Evolutionary conservation across 257 asterid species (phyloP), one percentile per base, ranked within the genome.

Genomic region (Catharanthus roseus): DNA sequence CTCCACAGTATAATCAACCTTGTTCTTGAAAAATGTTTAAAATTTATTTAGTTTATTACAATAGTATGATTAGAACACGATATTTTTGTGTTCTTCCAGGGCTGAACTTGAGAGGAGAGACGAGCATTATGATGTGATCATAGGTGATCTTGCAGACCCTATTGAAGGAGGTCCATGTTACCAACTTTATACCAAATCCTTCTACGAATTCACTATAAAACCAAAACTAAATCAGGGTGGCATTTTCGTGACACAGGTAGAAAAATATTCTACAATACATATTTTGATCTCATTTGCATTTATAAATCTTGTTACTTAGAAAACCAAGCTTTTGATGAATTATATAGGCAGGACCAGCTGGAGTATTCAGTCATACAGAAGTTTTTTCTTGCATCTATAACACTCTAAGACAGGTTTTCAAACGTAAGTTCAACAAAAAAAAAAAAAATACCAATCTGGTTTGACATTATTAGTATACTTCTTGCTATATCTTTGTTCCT

Each of bases 261-360:
- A 2, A 73, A 12, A 4, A 6, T 28, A 12, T 42, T 19, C 33
- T 8, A 9, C 16, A 34, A 34, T 36, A 3, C n/a, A n/a, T n/a
- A n/a, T n/a, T n/a, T n/a, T 19, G 21, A 36, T 33, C 57, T 58
- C 3, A 21, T 68, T 21, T 15, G 10, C 65, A 16, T 38, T n/a
- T 3, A 38, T 42, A 6, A n/a, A 38, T 21, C 36, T 44, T 6
- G 53, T 7, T 9, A 61, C 39, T 50, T 38, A 38, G 5, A 38
- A 38, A 55, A 33, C 34, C 42, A 3, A 41, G 36, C 19, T 28
- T 60, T 65, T 42, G 0, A 11, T 34, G 70, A 50, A 29, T 49
- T 38, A 42, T 83, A 92, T 83, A 92, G 98, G 97, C 97, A 16
- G 98, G 98, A 36, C 98, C 98, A 44, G 98, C 98, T 16, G 98